Conservation (phyloP, 2,329 filamentous ascomycete genomes). For the Pseudomassariella vexata region DNA sequence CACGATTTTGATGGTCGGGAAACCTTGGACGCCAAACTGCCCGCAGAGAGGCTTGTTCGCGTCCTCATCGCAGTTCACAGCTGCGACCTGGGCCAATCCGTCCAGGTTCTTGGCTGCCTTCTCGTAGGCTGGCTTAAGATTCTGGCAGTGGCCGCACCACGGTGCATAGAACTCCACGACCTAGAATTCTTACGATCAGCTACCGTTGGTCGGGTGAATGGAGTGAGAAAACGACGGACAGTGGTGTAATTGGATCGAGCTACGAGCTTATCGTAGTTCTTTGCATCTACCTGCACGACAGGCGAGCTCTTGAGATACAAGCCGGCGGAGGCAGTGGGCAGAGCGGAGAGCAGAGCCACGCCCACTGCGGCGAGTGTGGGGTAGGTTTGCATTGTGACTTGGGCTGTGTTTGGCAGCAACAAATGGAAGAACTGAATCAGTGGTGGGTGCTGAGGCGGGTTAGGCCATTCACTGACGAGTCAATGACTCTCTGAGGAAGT, state of each 20-base stretch:
- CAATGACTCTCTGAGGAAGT: not conserved
- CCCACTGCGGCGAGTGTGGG: constrained; percentile 48
- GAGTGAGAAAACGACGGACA: constrained; percentile 45
- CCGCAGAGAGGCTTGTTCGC: constrained; percentile 84
- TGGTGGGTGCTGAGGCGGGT: constrained; percentile 11
- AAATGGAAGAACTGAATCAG: constrained; percentile 14
- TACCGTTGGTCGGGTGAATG: constrained; percentile 4
- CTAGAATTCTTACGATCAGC: constrained; percentile 23
- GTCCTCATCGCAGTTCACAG: constrained; percentile 92
- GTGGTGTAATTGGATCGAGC: constrained; percentile 87
- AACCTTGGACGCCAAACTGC: constrained; percentile 82
- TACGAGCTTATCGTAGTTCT: constrained; percentile 77
- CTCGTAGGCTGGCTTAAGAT: constrained; percentile 91
- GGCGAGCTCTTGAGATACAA: constrained; percentile 84
- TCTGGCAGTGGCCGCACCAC: constrained; percentile 97
- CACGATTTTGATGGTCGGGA: constrained; percentile 93
- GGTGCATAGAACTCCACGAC: constrained; percentile 87
- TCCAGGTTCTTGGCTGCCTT: constrained; percentile 84
- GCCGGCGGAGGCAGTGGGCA: constrained; percentile 61
- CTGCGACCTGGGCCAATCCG: constrained; percentile 91
- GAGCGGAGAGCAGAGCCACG: constrained; percentile 58
- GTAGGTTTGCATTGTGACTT: constrained; percentile 44
- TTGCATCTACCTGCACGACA: constrained; percentile 75
- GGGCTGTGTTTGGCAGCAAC: no score
- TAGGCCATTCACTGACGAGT: constrained; percentile 4